Evolutionary conservation across 176 grass and related monocot species (phyloP), one percentile per base, ranked within the genome.

Genomic region (Thinopyrum elongatum): DNA sequence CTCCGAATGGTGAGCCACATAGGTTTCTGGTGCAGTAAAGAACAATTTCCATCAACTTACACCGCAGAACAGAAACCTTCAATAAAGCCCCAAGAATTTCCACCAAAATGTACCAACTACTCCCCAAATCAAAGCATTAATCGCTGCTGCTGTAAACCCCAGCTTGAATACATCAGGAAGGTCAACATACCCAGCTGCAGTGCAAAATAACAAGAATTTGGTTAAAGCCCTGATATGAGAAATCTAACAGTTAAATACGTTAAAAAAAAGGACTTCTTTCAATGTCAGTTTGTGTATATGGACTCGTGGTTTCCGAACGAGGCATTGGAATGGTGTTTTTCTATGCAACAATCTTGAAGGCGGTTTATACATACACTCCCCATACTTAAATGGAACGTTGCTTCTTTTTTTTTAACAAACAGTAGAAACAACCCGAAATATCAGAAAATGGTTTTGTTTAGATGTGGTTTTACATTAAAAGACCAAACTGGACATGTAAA

Each of bases 41-140:
- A 83, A 66, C 30, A 36, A 70, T 47, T 78, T 78, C 33, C 8
- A 29, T 83, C 71, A 74, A 91, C 60, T 51, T 70, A 70, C 29
- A 82, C 26, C 42, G 41, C 36, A 68, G 7, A 5, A 0, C 36
- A 68, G 7, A 5, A 0, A 80, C 19, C 46, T 35, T 96, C 87
- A 99, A 65, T 98, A 98, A 85, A 99, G 94, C 19, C 97, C 88
- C 89, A 99, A 91, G 88, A 93, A 96, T 86, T 99, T 96, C 94
- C 97, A 99, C 97, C 97, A 99, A 35, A 99, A 85, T 15, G 90
- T 62, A 71, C 97, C 94, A 71, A 94, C 88, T 9, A 92, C 88
- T 69, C 88, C 92, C 97, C 94, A 99, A 16, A 96, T 70, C 80
- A 88, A 31, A 60, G 77, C 92, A 83, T 99, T 99, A 74, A 93